A percentile compares a stretch with the other conserved stretches of the same genome.
Evolutionary conservation across 2,329 filamentous ascomycete species (phyloP).

Genomic region (Septoria petroselini): DNA sequence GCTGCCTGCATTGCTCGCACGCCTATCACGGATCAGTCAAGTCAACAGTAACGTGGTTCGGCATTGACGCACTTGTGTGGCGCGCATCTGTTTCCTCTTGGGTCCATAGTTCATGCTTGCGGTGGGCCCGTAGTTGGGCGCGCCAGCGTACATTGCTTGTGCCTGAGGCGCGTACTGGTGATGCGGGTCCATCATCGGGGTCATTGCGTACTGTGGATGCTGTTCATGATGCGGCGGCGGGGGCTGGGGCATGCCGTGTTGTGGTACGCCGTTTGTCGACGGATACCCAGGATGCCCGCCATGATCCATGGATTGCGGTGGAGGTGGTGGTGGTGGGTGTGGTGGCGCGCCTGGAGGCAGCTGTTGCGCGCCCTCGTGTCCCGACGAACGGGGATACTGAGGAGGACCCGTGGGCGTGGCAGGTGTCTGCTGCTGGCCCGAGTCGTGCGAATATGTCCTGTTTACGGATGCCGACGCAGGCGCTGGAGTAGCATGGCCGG

Average conservation of each 20-base stretch:
- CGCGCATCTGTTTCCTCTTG: slow-evolving; percentile 39
- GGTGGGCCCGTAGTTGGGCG: slow-evolving; percentile 31
- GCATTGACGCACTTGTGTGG: slow-evolving; percentile 34
- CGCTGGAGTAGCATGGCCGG: slow-evolving; percentile 37
- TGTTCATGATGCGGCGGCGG: slow-evolving; percentile 30
- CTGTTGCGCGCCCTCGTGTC: slow-evolving; percentile 29
- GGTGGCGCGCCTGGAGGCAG: slow-evolving; percentile 24
- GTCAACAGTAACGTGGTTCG: slow-evolving; percentile 1
- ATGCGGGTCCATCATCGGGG: slow-evolving; percentile 34
- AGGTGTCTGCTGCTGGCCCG: slow-evolving; percentile 35
- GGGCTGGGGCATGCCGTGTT: slow-evolving; percentile 28
- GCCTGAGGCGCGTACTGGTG: slow-evolving; percentile 29
- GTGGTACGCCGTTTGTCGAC: slow-evolving; percentile 29
- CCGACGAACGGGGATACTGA: slow-evolving; percentile 17
- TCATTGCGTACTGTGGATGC: slow-evolving; percentile 29
- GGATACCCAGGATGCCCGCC: slow-evolving; percentile 35
- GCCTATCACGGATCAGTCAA: slow-evolving; percentile 55
- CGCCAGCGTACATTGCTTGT: slow-evolving; percentile 28
- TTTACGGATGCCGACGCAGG: slow-evolving; percentile 32
- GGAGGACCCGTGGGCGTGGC: slow-evolving; percentile 35
- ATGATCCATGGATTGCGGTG: slow-evolving; percentile 32
- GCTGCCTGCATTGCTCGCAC: slow-evolving; percentile 81
- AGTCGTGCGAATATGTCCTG: slow-evolving; percentile 36
- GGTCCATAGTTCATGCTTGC: slow-evolving; percentile 27
- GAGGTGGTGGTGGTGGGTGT: too few species aligned